Base-by-base conservation (phyloP, 345 rosid genomes). In the Boechera stricta region DNA sequence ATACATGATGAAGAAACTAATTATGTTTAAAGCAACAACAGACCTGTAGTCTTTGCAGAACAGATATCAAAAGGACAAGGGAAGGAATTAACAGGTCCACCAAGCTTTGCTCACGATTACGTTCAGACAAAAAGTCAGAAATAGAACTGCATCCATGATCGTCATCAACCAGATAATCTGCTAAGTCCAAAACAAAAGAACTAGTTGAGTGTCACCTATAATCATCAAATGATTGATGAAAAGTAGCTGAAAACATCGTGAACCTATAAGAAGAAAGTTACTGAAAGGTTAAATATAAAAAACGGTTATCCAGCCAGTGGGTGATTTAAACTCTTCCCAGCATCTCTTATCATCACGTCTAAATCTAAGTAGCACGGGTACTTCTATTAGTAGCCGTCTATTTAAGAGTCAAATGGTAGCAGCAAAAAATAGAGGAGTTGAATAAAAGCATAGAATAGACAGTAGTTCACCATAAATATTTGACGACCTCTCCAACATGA, bases 131-230 rank as follows among this genome's bases (percentile, higher is more conserved):
- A 67, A 95, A 86, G 85, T 95, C 99, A 82, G 97, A 92, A 59
- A 97, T 89, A 75, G 98, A 92, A 84, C 92, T 92, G 87, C 94
- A 83, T 81, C 94, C 98, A 62, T 90, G 89, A 73, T 96, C 99
- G 76, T 92, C 99, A 71, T 95, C 99, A 66, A 95, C 90, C 68
- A 95, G 98, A 86, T 95, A 91, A 88, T 91, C 99, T 95, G 89
- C 68, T 8, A 29, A 29, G 69, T 42, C 57, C 41, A 68, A 75
- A 51, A 45, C 12, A 61, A 63, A 71, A 31, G n/a, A 67, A 82
- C 35, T 58, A 77, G 60, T 48, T 71, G 63, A 58, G 73, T 18
- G 56, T 67, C 77, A 48, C 67, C 58, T 6, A 59, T 42, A 56
- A 48, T 33, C 73, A 71, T 55, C 41, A 31, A 53, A 52, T 54